Evolutionary conservation across 352 stramenopile species (phyloP).

Genomic region (Globisporangium orthogonon): DNA sequence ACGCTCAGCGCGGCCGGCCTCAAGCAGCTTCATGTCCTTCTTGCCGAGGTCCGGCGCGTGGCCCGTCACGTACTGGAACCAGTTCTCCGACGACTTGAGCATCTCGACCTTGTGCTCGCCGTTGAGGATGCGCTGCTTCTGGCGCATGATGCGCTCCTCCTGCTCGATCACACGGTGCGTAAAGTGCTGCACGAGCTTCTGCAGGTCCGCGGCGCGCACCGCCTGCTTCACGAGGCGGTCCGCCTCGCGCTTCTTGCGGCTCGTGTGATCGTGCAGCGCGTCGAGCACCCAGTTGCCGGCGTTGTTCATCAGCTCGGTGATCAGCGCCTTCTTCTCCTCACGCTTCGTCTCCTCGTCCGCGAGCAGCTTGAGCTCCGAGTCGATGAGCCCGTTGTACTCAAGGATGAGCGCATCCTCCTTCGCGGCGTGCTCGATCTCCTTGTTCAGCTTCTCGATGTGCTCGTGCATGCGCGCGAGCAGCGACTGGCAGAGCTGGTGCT

Average conservation of each 20-base stretch:
- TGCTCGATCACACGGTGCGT: constrained; percentile 87
- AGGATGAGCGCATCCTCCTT: constrained; percentile 65
- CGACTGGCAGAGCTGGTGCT: constrained; percentile 75
- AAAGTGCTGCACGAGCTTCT: constrained; percentile 87
- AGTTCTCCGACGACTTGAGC: constrained; percentile 88
- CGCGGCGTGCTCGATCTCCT: constrained; percentile 68
- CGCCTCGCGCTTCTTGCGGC: constrained; percentile 83
- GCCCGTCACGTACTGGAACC: constrained; percentile 84
- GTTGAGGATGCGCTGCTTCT: constrained; percentile 88
- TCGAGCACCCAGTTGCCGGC: constrained; percentile 84
- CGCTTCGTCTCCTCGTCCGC: constrained; percentile 79
- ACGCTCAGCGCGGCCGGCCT: constrained; percentile 55
- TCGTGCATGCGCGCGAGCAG: constrained; percentile 78
- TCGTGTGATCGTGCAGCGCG: constrained; percentile 78
- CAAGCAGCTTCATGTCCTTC: constrained; percentile 82
- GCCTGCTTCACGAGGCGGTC: constrained; percentile 83
- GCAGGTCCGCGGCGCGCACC: constrained; percentile 71
- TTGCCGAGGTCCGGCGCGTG: constrained; percentile 68
- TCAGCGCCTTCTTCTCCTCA: constrained; percentile 84
- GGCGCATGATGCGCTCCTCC: constrained; percentile 86
- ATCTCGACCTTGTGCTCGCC: constrained; percentile 89
- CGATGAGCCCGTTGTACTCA: constrained; percentile 67
- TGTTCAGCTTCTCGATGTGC: constrained; percentile 73
- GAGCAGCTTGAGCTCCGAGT: constrained; percentile 70
- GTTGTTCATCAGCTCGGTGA: constrained; percentile 84